phyloP scores from a whole-genome alignment of 345 rosid species.

The Gossypium ekmanianum region DNA sequence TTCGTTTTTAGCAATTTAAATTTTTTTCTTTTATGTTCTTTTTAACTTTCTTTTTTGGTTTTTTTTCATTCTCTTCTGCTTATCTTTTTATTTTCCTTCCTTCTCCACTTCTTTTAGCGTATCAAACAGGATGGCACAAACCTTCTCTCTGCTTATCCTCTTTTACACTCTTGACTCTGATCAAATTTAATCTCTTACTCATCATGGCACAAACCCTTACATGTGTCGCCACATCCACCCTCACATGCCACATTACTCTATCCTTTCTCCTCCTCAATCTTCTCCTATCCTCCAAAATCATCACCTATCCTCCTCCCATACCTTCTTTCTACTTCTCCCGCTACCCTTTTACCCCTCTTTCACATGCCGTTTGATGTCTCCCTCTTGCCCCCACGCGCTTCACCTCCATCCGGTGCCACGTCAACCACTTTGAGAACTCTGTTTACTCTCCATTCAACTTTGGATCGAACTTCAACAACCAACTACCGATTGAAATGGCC shows the following conservation, averaged over 20 bases:
- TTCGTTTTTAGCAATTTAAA: too few relatives aligned
- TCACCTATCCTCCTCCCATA: conserved; percentile 36
- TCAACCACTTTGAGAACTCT: conserved; percentile 62
- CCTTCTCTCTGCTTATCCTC: not conserved
- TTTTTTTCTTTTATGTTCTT: too few relatives aligned
- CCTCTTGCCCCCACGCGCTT: conserved; percentile 32
- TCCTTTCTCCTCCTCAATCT: conserved; percentile 33
- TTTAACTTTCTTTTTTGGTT: too few relatives aligned
- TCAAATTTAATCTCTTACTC: not conserved
- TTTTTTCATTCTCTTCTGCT: too few relatives aligned
- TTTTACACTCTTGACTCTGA: not conserved
- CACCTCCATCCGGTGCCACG: conserved; percentile 57
- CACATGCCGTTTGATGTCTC: conserved; percentile 23
- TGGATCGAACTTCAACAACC: conserved; percentile 81
- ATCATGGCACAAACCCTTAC: conserved; percentile 63
- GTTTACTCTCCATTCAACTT: conserved; percentile 85
- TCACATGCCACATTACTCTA: conserved; percentile 44
- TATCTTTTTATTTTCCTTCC: too few relatives aligned
- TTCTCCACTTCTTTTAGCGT: too few relatives aligned
- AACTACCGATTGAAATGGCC: conserved; percentile 92
- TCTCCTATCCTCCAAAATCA: conserved; percentile 31
- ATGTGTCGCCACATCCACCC: conserved; percentile 27
- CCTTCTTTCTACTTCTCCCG: conserved; percentile 36
- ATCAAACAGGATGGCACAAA: not conserved
- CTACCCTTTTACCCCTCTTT: conserved; percentile 33